Evolutionary conservation across 2,329 filamentous ascomycete genomes (phyloP), one percentile per base, ranked within the genome.

Genomic region (Diaporthe helianthi): DNA sequence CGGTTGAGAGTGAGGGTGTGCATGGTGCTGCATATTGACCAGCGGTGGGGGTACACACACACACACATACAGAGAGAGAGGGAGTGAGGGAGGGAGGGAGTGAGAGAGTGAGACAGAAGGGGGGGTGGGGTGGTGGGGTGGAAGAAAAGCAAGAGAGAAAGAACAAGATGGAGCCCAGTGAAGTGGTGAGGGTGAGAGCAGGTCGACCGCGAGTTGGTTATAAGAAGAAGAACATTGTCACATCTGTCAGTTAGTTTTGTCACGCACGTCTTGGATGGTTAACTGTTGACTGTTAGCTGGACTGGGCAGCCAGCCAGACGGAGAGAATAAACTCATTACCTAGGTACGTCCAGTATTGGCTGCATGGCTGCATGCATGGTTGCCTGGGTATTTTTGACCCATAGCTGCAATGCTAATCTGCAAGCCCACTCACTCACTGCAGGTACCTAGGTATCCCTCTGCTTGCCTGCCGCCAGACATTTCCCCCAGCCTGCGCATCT

Each of bases 1-100:
- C 22, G 86, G 88, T 73, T 76, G 78, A n/a, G 64, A 51, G 8
- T 75, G 72, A 24, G 86, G 88, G 74, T 76, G 78, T 22, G 65
- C 9, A 13, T 38, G 51, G 15, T 75, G 72, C 67, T 76, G 74
- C 72, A 77, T 78, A 10, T 19, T 61, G 41, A n/a, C 7, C 12
- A 38, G 29, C 26, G 55, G 26, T 12, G 5, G 19, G 55, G 41
- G 33, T 12, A 33, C 9, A n/a, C n/a, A n/a, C n/a, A n/a, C n/a
- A n/a, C n/a, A n/a, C 36, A 24, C 31, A 31, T 22, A 10, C 31
- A 9, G 52, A n/a, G 10, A 36, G 17, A 41, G 19, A 36, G 52
- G 29, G n/a, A 54, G 10, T n/a, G 9, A 15, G 9, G 31, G 9
- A 15, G 22, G 17, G 17, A 4, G 19, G 3, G 9, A 33, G 33